Evolutionary conservation across 2,329 filamentous ascomycete genomes (phyloP), one percentile per base, ranked within the genome.

Genomic region (Beauveria medogensis): DNA sequence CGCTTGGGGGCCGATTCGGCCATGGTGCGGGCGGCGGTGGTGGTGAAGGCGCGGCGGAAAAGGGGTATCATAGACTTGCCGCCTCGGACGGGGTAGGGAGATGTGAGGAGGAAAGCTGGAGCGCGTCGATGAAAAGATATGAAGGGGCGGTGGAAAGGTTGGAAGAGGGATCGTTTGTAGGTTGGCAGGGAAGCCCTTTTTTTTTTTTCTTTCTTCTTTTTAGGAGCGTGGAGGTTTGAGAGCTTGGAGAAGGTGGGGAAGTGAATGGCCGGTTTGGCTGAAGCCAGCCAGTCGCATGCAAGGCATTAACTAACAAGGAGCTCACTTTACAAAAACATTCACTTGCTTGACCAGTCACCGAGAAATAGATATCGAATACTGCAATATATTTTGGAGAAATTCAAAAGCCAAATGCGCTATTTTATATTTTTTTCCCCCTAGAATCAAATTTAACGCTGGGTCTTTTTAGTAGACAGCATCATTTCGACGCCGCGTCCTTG

Each of bases 1-100:
- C 90, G 88, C 78, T 97, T 97, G 64, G 88, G 77, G 69, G 87
- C 82, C 71, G 79, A 83, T 80, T 90, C 84, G 69, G 87, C 80
- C 73, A 75, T 75, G 65, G 64, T 67, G 16, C n/a, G 43, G 43
- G 30, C 26, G 5, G 60, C 24, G 47, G 12, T 63, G 58, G 63
- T 62, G 62, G 52, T 59, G 48, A 53, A 46, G 43, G 28, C n/a
- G 52, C n/a, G 52, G 46, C 44, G 54, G 44, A 57, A 9, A 26
- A 55, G 10, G 34, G 46, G 50, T 24, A 56, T 40, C 55, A 62
- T 62, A 50, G 41, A 47, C 57, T 54, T 41, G 40, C 37, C 24
- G 55, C 55, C 43, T 26, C 28, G 47, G 12, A n/a, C 18, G 34
- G 41, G 26, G 51, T 10, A 22, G 28, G 40, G 43, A 16, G 12